Percentiles rank a stretch among this genome's conserved stretches.
Conservation (phyloP, 352 stramenopile genomes). For the Phytophthora macrochlamydospora region DNA sequence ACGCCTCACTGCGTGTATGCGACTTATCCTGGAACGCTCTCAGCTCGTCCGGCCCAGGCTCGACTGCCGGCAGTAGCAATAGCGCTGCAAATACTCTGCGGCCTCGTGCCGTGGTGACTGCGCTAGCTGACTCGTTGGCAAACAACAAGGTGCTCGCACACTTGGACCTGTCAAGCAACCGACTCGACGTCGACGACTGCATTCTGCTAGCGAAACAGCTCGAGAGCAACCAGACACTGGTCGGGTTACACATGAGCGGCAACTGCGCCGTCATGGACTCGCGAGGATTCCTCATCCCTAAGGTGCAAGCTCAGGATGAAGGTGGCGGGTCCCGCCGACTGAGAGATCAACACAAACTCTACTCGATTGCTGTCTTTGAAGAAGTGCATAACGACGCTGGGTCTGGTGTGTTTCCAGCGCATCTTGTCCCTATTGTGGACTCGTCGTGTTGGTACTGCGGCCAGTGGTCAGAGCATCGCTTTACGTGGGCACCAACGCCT, state of each 20-base stretch:
- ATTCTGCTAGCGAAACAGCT: constrained; percentile 62
- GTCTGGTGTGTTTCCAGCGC: constrained; percentile 49
- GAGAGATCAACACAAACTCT: constrained; percentile 78
- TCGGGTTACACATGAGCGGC: constrained; percentile 78
- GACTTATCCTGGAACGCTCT: constrained; percentile 84
- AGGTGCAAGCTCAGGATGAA: constrained; percentile 39
- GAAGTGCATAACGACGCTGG: constrained; percentile 67
- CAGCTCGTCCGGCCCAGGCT: constrained; percentile 36
- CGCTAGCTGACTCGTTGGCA: constrained; percentile 62
- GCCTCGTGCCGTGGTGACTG: constrained; percentile 52
- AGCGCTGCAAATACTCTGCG: constrained; percentile 21
- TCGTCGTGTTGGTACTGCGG: constrained; percentile 83
- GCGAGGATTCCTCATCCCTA: constrained; percentile 67
- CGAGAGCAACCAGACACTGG: constrained; percentile 73
- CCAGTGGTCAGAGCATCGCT: constrained; percentile 77
- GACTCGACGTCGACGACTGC: constrained; percentile 67
- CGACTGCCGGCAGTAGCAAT: constrained; percentile 2
- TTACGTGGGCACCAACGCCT: constrained; percentile 59
- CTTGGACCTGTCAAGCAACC: constrained; percentile 78
- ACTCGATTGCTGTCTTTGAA: constrained; percentile 76
- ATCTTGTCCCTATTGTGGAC: constrained; percentile 61
- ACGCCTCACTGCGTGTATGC: constrained; percentile 67
- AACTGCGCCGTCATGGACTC: constrained; percentile 75
- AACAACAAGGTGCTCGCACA: constrained; percentile 82
- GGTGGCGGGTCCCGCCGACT: constrained; percentile 33